Base-by-base conservation (phyloP, 1,139 yeast species). In the Lodderomyces beijingensis region DNA sequence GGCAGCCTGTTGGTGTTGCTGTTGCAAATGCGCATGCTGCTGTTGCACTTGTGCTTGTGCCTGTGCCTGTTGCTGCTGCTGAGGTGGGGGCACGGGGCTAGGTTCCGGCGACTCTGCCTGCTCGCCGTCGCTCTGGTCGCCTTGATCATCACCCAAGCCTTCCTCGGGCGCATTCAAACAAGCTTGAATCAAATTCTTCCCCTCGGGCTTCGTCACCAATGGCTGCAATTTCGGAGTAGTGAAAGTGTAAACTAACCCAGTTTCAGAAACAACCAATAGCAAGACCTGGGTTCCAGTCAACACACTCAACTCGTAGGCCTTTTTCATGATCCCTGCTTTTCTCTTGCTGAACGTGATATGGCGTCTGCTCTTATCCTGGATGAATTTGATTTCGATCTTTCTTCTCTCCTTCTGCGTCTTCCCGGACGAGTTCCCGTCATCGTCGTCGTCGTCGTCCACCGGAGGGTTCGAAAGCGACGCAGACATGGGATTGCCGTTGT, bases 181-280 rank as follows among this genome's bases (percentile, higher is more conserved):
- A 10, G 96, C 95, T 67, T 91, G 97, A 54, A 91, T 91, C 52
- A 91, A 74, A 59, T 88, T 88, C 61, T 91, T 89, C 46, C 98
- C 98, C 63, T 91, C 98, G 28, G 94, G 82, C 60, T 91, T 89
- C 23, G 97, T 91, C 36, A 91, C 98, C 49, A 91, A 75, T 10
- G 98, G 98, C 61, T 93, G 98, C 52, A 91, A 77, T 60, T 91
- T 91, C 37, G 98, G 98, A 6, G 98, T 93, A 34, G 97, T 89
- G 59, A 91, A 91, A n/a, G 98, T 91, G 61, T 91, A 93, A 40
- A 91, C 98, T 44, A 91, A 77, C 5, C 98, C 98, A 14, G 98
- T 91, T 61, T 91, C 98, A 34, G 95, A 83, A 26, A 91, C 97
- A 39, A 93, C 98, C 48, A 91, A 74, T 40, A 91, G 68, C 45